These are phyloP conservation scores for Heritiera fomes DNA, from an alignment of 345 rosid genomes.

Conservation along the genomic window DNA sequence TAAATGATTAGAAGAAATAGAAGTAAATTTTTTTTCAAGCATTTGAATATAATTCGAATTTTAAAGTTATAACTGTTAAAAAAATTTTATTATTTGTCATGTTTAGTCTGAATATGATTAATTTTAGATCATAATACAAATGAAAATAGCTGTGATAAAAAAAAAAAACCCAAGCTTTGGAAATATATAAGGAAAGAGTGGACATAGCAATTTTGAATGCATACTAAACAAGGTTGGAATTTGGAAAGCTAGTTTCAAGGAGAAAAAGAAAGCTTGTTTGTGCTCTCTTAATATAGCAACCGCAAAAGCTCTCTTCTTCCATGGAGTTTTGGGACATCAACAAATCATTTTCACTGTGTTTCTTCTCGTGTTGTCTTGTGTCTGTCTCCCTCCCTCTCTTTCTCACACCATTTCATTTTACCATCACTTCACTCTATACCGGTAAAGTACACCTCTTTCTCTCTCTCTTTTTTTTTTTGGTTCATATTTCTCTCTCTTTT, in stretches of 20 bases:
- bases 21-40: too few species aligned
- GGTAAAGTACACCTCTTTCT: neutral
- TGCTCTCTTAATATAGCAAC: neutral
- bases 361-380: neutral
- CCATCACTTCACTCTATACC: neutral
- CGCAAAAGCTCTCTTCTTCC: neutral
- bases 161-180: neutral
- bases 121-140: too few species aligned
- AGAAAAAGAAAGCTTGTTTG: neutral
- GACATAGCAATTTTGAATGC: neutral
- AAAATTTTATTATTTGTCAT: too few species aligned
- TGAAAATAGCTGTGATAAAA: too few species aligned
- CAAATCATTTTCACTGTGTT: conserved; percentile 12
- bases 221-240: neutral
- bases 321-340: conserved; percentile 6
- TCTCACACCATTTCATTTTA: conserved; percentile 3
- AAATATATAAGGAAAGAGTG: neutral
- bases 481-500: neutral
- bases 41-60: too few species aligned
- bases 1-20: too few species aligned
- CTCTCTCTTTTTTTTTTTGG: neutral
- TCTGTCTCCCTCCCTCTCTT: neutral
- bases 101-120: too few species aligned
- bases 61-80: too few species aligned
- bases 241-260: neutral